These are phyloP conservation scores for Mycena leptocephala DNA, from an alignment of 768 basidiomycete genomes.

Conservation along the genomic window DNA sequence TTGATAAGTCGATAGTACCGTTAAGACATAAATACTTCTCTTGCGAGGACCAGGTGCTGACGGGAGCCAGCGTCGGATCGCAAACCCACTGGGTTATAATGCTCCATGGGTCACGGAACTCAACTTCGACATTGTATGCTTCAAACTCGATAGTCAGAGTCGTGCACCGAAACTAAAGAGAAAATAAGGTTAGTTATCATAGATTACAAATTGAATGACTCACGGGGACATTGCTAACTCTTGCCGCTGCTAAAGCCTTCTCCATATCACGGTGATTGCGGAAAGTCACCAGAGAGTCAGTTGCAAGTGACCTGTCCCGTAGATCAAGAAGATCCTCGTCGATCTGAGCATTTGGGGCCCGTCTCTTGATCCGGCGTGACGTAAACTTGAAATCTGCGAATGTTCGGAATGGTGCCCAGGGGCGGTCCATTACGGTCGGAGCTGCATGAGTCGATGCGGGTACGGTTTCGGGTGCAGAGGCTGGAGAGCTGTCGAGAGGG, in stretches of 20 bases:
- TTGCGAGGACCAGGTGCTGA: slow-evolving; percentile 33
- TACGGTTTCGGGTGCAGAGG: too few species aligned
- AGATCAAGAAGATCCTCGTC: slow-evolving; percentile 21
- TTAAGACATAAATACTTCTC: slow-evolving; percentile 28
- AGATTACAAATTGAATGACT: too few species aligned
- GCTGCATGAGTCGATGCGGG: too few species aligned
- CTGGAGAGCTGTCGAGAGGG: too few species aligned
- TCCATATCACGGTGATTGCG: too few species aligned
- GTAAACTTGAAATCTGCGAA: slow-evolving; percentile 18
- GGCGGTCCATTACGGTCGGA: background rate
- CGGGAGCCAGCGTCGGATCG: slow-evolving; percentile 20
- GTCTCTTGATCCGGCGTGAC: background rate
- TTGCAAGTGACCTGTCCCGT: too few species aligned
- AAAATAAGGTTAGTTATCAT: too few species aligned
- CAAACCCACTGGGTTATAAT: slow-evolving; percentile 26
- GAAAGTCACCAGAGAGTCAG: too few species aligned
- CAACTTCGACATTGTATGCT: slow-evolving; percentile 25
- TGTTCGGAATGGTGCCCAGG: slow-evolving; percentile 25
- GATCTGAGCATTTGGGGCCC: slow-evolving; percentile 9
- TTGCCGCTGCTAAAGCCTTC: too few species aligned
- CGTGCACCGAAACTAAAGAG: slow-evolving; percentile 31
- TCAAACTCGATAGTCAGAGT: slow-evolving; percentile 20
- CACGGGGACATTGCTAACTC: too few species aligned
- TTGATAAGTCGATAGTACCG: slow-evolving; percentile 5
- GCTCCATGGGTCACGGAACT: slow-evolving; percentile 38